Percentiles rank a stretch among this genome's conserved stretches.
Conservation (phyloP, 352 stramenopile genomes). For the Globisporangium acanthophoron region DNA sequence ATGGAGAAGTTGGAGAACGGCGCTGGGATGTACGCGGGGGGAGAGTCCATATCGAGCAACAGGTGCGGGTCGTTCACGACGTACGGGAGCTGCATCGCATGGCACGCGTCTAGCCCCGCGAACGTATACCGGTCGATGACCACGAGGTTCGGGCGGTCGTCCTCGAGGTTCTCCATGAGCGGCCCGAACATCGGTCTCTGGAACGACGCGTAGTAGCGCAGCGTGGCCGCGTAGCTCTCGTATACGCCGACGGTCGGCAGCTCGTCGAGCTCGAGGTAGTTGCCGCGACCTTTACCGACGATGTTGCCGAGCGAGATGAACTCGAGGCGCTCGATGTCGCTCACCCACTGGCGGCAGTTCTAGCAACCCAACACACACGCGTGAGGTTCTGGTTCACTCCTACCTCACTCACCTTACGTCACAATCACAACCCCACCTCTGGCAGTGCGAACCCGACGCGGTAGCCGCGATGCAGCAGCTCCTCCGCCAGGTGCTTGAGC, state of each 20-base stretch:
- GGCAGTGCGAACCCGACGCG: slow-evolving; percentile 76
- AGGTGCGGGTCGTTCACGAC: slow-evolving; percentile 78
- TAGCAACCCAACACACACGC: slow-evolving; percentile 7
- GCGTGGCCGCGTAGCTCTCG: slow-evolving; percentile 54
- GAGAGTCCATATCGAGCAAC: slow-evolving; percentile 82
- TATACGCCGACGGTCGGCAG: slow-evolving; percentile 42
- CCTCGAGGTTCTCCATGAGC: slow-evolving; percentile 54
- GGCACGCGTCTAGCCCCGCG: slow-evolving; percentile 61
- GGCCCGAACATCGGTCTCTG: slow-evolving; percentile 66
- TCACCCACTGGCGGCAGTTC: slow-evolving; percentile 75
- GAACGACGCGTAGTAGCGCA: slow-evolving; percentile 77
- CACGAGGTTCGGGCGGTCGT: slow-evolving; percentile 61
- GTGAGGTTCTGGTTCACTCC: not conserved
- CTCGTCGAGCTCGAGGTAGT: slow-evolving; percentile 22
- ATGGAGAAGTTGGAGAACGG: slow-evolving; percentile 81
- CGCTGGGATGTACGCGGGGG: slow-evolving; percentile 70
- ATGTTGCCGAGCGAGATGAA: slow-evolving; percentile 77
- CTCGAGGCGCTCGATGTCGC: slow-evolving; percentile 65
- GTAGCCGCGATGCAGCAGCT: slow-evolving; percentile 65
- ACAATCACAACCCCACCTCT: slow-evolving; percentile 26
- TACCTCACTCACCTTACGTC: too few relatives aligned
- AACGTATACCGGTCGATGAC: slow-evolving; percentile 83
- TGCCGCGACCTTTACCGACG: slow-evolving; percentile 27
- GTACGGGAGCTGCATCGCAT: slow-evolving; percentile 63
- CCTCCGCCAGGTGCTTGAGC: slow-evolving; percentile 71